Base-by-base conservation (phyloP, 1,139 yeast genomes). In the Chernovozyma aurita region DNA sequence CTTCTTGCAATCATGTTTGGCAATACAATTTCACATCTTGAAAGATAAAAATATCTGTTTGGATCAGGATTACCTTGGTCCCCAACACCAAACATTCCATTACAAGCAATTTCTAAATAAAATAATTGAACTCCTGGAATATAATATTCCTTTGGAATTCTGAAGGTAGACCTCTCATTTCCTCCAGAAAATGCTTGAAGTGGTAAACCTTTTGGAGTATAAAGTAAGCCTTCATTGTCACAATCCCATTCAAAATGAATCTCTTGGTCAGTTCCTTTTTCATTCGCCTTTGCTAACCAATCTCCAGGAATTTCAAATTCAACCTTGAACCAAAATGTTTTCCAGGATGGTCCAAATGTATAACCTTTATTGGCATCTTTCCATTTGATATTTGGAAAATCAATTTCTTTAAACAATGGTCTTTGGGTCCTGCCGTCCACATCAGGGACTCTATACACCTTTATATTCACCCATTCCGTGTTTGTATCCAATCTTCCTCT, bases 301-400 rank as follows among this genome's bases (percentile, higher is more conserved):
- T 66, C 57, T 16, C 65, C 50, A 1, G 95, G 95, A 6, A 90
- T 65, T 22, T 67, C 65, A 43, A 85, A 61, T 18, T 70, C 62
- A 28, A 90, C 65, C 48, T 80, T 76, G 60, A 92, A 87, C 98
- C 98, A 92, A 48, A 88, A 94, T 1, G 97, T 84, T 44, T 92
- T 82, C 98, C 97, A 92, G 13, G 95, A 83, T 2, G 97, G 97
- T 0, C 96, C 97, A 58, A 85, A 87, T n/a, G 70, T 64, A 49
- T 84, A 80, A 21, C 95, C 95, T 47, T 80, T 78, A 22, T 69
- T 64, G 20, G 87, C 79, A 15, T 65, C 61, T 40, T 71, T 65
- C 82, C 88, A 84, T 28, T 72, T 65, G 29, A 67, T 48, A 1
- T 44, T 38, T 27, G 46, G 51, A 46, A 59, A 61, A 37, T 59